Base-by-base conservation (phyloP, 768 basidiomycete species). In the Panellus pusillus region DNA sequence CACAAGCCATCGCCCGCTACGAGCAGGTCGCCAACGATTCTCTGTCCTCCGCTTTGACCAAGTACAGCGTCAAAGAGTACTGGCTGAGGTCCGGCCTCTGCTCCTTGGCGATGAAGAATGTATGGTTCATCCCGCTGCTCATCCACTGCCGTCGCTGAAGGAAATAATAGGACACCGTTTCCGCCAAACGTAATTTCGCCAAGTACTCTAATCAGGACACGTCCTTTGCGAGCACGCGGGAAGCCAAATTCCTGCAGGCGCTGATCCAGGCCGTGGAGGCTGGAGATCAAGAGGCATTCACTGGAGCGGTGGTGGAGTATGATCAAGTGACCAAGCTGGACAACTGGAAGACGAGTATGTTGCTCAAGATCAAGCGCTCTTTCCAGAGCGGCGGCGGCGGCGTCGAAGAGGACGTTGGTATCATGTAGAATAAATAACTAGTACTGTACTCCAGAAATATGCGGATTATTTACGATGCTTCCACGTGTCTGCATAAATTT, bases 31-130 rank as follows among this genome's bases (percentile, higher is more conserved):
- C 93, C 5, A 79, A 87, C 58, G 86, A 89, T 66, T 91, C 89
- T 9, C 77, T 98, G 39, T 72, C 72, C 0, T 92, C 90, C 17
- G 76, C 87, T 9, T 72, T 98, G 62, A 98, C 97, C n/a, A 94
- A 93, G 70, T 99, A 98, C 74, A 93, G 90, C 57, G 97, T 98
- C 62, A 98, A 98, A 74, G 97, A 98, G 62, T 96, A 96, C 65
- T 98, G 94, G 93, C 77, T 98, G 32, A 80, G 86, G 63, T 81
- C 93, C 3, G 83, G 83, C 31, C 74, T 99, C 18, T 98, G 97
- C 68, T 89, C 89, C 14, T 75, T 98, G 50, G 96, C 94, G 7
- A 86, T 88, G 79, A 79, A 78, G 96, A 96, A 71, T 62, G 89
- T 73, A 13, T 20, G 38, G 19, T 38, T 13, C 17, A 8, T 43